Percentiles rank a stretch among this genome's conserved stretches.
Conservation (phyloP, 495 filamentous ascomycete genomes). For the Penicillium desertorum region DNA sequence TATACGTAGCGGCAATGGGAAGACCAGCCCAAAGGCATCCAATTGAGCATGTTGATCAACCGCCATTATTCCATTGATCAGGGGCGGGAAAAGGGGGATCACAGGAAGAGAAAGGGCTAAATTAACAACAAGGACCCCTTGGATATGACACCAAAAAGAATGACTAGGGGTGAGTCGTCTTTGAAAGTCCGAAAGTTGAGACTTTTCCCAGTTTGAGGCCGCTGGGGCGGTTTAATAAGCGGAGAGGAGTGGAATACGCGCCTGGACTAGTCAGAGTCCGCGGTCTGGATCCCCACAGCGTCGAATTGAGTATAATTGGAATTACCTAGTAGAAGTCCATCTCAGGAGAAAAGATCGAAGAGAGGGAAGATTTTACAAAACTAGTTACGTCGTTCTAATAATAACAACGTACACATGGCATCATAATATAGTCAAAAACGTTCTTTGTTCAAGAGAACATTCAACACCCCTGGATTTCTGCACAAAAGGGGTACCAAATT, state of each 20-base stretch:
- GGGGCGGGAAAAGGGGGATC: conserved; percentile 8
- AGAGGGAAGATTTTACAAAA: background rate
- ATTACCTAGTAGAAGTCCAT: conserved; percentile 4
- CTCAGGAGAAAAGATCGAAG: conserved; percentile 10
- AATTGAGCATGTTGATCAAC: conserved; percentile 75
- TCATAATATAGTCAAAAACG: background rate
- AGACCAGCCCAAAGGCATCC: conserved; percentile 78
- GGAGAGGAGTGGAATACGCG: conserved; percentile 14
- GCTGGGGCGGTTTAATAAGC: conserved; percentile 28
- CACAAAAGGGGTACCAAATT: background rate
- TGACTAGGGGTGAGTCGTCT: conserved; percentile 42
- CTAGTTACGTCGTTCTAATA: background rate
- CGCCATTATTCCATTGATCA: conserved; percentile 65
- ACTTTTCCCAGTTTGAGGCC: conserved; percentile 24
- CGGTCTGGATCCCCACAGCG: conserved; percentile 19
- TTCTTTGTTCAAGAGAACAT: background rate
- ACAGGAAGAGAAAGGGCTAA: conserved; percentile 10
- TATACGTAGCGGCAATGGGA: conserved; percentile 84
- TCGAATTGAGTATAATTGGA: conserved; percentile 18
- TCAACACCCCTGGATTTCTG: background rate
- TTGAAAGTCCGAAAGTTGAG: conserved; percentile 11
- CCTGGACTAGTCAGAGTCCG: conserved; percentile 8
- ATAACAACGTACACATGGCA: background rate
- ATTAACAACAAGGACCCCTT: conserved; percentile 18
- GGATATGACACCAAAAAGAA: conserved; percentile 29